A percentile compares a stretch with the other conserved stretches of the same genome.
Conservation (phyloP, 2,329 filamentous ascomycete species). For the Cercospora berteroae region DNA sequence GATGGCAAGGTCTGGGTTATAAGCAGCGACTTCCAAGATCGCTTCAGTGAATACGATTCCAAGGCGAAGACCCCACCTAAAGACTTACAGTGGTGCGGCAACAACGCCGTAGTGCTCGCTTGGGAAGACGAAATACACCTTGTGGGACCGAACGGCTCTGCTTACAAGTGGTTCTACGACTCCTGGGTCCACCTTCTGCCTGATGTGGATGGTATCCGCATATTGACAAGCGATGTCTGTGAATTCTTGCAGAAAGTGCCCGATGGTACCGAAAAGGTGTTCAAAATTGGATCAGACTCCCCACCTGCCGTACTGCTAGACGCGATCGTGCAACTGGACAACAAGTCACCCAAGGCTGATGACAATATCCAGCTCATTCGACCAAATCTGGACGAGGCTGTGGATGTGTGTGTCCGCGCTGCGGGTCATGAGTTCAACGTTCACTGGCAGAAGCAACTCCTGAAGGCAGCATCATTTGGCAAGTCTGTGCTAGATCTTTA, state of each 20-base stretch:
- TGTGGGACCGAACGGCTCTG: constrained; percentile 77
- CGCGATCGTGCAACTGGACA: constrained; percentile 84
- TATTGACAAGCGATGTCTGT: constrained; percentile 91
- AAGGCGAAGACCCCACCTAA: constrained; percentile 80
- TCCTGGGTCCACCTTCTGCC: constrained; percentile 84
- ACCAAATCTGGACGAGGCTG: constrained; percentile 81
- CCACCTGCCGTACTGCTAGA: constrained; percentile 91
- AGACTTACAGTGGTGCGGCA: constrained; percentile 93
- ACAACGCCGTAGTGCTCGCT: constrained; percentile 86
- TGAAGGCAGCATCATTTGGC: constrained; percentile 96
- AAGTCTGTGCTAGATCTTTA: constrained; percentile 97
- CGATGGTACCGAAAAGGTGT: constrained; percentile 68
- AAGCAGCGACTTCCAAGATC: constrained; percentile 89
- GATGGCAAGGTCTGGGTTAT: constrained; percentile 89
- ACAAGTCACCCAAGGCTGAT: constrained; percentile 93
- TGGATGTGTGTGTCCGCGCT: constrained; percentile 89
- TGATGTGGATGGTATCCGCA: constrained; percentile 82
- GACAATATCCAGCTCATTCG: constrained; percentile 96
- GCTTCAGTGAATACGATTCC: constrained; percentile 87
- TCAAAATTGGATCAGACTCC: constrained; percentile 81
- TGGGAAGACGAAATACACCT: constrained; percentile 98
- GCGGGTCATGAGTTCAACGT: constrained; percentile 87
- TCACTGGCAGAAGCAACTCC: constrained; percentile 89
- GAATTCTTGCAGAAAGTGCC: constrained; percentile 96
- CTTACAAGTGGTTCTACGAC: constrained; percentile 73